Base-by-base conservation (phyloP, 352 stramenopile species). In the Chrysophaeum taylorii region DNA sequence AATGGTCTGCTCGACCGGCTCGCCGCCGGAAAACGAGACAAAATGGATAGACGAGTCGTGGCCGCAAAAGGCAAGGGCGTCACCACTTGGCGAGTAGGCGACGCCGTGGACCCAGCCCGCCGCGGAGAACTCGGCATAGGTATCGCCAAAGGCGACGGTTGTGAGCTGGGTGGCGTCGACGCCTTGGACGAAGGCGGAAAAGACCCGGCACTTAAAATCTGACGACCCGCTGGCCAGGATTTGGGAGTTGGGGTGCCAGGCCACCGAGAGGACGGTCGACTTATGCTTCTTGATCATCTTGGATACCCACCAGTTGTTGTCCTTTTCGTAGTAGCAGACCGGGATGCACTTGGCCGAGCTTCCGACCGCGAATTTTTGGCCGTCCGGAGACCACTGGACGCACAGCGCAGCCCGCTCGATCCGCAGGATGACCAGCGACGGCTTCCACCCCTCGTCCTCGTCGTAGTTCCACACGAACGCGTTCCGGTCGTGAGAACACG, bases 211-310 rank as follows among this genome's bases (percentile, higher is more conserved):
- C 76, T 94, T 93, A 70, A 95, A 90, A 70, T 97, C 91, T 31
- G 87, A 92, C 76, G 84, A 92, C 50, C 81, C 88, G 0, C 91
- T 96, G 52, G 90, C 89, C 1, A 97, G 77, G 36, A 97, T 69
- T 64, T 95, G 89, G 70, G 81, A 89, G 83, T 94, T 94, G 25
- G 89, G 89, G 78, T 96, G 90, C 90, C 90, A 96, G 67, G 85
- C 87, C 72, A 96, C 72, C 37, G 36, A 12, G 7, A 72, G 50
- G 35, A 94, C 78, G 79, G 91, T 96, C 41, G 87, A 94, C 82
- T 96, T 97, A 83, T 96, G 89, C 74, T 94, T 94, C 79, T 96
- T 97, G 79, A 97, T 94, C 76, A 96, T 93, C 82, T 96, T 96
- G 72, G 82, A 90, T 66, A 97, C 85, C 89, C 92, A 97, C 91